Base-by-base conservation (phyloP, 2,329 filamentous ascomycete genomes). In the Coleophoma cylindrospora region DNA sequence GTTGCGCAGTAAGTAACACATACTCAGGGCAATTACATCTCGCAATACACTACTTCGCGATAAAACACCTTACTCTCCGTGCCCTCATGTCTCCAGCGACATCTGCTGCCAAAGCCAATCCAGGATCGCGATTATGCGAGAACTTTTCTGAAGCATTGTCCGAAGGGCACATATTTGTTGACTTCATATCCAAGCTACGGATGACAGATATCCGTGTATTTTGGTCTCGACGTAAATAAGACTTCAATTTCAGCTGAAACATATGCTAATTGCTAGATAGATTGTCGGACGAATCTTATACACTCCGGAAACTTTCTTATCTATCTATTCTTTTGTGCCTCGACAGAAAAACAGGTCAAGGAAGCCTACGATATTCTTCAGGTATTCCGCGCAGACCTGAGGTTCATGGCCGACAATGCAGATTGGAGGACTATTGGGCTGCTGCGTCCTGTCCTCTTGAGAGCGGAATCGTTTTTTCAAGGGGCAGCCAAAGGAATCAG, bases 231-330 rank as follows among this genome's bases (percentile, higher is more conserved):
- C 53, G 54, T 57, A 51, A 19, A 47, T 40, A 15, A 40, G 45
- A 12, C 15, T 10, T 40, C 12, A 27, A 27, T 34, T 14, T 34
- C 5, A 33, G 22, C 22, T 11, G 5, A 17, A 11, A 19, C 21
- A 41, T 10, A 32, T 37, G 17, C 36, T 47, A 21, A 41, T 17
- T 19, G 10, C 33, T 14, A 6, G 6, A 14, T 27, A 57, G 52
- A 57, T 46, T 62, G 63, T 15, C 67, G 73, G 13, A 73, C 71
- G 8, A 72, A 76, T 49, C 59, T 76, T 1, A 74, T 75, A 3
- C 61, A 74, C 0, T 72, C 70, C 36, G 71, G 72, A 14, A 75
- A 76, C 54, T 75, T 75, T 47, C 63, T 76, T 44, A 72, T 75
- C 22, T 74, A 74, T 51, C 64, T 76, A 0, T 76, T 76, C 44